Conservation (phyloP, 176 grass and related monocot species). For the Aechmea fasciata region DNA sequence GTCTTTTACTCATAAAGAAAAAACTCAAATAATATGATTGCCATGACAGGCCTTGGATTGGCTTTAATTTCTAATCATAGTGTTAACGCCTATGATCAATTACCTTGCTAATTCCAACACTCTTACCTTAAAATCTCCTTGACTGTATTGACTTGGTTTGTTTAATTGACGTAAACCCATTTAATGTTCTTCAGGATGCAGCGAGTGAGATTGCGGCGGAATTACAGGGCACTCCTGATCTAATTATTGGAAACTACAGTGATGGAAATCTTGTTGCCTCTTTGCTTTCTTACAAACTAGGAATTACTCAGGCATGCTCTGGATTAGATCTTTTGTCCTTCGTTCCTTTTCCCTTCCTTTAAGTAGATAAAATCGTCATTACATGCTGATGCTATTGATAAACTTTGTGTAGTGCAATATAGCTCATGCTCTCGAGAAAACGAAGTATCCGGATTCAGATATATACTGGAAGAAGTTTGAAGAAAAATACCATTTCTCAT, state of each 20-base stretch:
- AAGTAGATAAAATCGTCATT: too few species aligned
- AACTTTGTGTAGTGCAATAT: constrained; percentile 71
- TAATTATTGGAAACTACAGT: constrained; percentile 97
- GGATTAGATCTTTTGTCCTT: not conserved
- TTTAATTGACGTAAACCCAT: not conserved
- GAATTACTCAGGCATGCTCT: constrained; percentile 65
- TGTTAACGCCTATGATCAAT: too few species aligned
- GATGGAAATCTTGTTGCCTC: constrained; percentile 98
- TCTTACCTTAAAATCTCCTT: not conserved
- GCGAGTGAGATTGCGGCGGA: constrained; percentile 78
- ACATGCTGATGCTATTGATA: constrained; percentile 9
- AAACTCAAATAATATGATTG: too few species aligned
- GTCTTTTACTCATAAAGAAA: too few species aligned
- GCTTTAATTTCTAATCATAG: too few species aligned
- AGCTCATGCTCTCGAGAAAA: constrained; percentile 95
- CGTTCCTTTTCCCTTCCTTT: too few species aligned
- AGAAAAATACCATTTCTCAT: constrained; percentile 89
- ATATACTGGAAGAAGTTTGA: constrained; percentile 91
- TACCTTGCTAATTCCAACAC: too few species aligned
- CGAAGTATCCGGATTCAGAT: constrained; percentile 93
- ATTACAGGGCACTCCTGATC: constrained; percentile 76
- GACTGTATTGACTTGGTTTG: not conserved
- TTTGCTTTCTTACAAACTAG: constrained; percentile 76
- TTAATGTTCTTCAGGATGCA: constrained; percentile 50
- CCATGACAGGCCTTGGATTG: too few species aligned